Conservation (phyloP, 1,284 basidiomycete genomes). For the Phenoliferia sp. region DNA sequence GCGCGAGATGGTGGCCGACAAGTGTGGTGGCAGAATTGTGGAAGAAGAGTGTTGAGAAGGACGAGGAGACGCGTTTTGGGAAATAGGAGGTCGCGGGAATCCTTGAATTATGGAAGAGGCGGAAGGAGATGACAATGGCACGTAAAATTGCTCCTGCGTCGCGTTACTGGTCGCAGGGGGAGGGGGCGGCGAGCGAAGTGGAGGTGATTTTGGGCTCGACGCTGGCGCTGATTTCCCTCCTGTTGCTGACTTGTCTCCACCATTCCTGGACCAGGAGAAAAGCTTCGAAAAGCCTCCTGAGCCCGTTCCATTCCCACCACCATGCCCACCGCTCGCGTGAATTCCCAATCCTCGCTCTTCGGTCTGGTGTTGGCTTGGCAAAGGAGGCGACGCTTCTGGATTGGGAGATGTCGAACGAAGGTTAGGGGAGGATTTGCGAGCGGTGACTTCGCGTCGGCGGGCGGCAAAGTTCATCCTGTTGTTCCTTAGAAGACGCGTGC, state of each 20-base stretch:
- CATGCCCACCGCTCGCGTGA: background rate
- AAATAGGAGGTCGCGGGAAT: background rate
- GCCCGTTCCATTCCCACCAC: background rate
- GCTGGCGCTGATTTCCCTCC: conserved; percentile 6
- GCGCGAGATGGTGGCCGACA: background rate
- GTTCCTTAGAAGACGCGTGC: too few species aligned
- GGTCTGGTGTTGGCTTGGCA: background rate
- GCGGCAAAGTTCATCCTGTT: background rate
- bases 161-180: background rate
- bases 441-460: background rate
- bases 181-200: conserved; percentile 3
- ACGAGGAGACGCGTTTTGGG: background rate
- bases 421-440: background rate
- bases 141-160: too few species aligned
- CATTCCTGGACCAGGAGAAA: conserved; percentile 14
- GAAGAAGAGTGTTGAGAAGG: background rate
- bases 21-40: background rate
- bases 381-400: background rate
- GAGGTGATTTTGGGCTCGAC: background rate
- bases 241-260: conserved; percentile 15
- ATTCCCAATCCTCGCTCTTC: background rate
- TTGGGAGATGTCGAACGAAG: background rate
- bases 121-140: conserved; percentile 6
- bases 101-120: background rate
- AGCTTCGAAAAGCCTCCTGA: conserved; percentile 12